phyloP scores from a whole-genome alignment of 768 basidiomycete genomes.

The Lactarius pseudohatsudake region DNA sequence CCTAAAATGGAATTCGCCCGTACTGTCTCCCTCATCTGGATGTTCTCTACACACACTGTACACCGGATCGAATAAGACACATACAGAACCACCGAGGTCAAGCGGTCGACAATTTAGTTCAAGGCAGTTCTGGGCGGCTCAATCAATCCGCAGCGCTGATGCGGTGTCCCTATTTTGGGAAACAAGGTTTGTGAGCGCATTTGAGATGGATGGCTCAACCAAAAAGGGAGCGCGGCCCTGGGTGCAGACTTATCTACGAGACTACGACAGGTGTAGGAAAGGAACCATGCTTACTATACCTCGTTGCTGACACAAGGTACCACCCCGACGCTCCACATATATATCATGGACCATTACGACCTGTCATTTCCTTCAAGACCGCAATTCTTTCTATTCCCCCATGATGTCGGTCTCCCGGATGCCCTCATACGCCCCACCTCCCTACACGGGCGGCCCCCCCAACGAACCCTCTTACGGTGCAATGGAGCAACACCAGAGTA shows the following conservation, averaged over 20 bases:
- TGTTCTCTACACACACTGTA: too few species aligned
- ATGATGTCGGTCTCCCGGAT: not conserved
- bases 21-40: not conserved
- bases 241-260: not conserved
- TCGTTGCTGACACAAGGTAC: conserved; percentile 2
- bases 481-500: not conserved
- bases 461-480: not conserved
- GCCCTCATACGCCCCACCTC: conserved; percentile 10
- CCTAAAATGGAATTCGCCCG: not conserved
- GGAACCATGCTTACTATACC: not conserved
- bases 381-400: not conserved
- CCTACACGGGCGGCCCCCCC: not conserved
- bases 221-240: not conserved
- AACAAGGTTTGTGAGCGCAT: not conserved
- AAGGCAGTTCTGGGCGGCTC: not conserved
- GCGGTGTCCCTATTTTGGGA: not conserved
- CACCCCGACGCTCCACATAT: not conserved
- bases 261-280: not conserved
- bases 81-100: too few species aligned
- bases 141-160: not conserved
- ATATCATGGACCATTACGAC: not conserved
- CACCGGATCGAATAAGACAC: too few species aligned
- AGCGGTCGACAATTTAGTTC: too few species aligned
- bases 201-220: not conserved
- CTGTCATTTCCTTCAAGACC: not conserved